Evolutionary conservation across 83 land plant genomes (phyloP).

Genomic region (Picea abies): DNA sequence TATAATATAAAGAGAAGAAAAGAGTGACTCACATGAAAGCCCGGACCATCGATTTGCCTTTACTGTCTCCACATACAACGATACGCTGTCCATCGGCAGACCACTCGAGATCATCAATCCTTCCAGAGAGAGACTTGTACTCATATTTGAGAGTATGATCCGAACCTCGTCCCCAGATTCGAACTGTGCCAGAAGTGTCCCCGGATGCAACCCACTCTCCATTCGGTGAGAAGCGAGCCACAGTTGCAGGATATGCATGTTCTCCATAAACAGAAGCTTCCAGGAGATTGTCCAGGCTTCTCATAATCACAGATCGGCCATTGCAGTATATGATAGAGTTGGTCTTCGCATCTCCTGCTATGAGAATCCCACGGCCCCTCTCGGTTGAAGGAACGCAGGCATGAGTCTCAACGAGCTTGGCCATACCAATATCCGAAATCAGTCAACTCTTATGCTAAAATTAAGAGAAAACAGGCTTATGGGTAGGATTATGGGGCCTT

Average conservation of each 20-base stretch:
- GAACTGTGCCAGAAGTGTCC: conserved; percentile 81
- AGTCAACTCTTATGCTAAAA: too few species aligned
- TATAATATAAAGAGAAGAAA: not conserved
- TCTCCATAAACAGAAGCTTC: conserved; percentile 74
- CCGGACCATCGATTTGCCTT: conserved; percentile 88
- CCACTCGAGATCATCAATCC: conserved; percentile 96
- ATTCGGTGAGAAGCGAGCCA: conserved; percentile 95
- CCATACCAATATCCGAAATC: conserved; percentile 31
- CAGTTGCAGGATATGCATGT: conserved; percentile 87
- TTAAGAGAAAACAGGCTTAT: too few species aligned
- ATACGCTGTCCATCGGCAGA: conserved; percentile 86
- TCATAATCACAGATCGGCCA: conserved; percentile 84
- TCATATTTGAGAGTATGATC: conserved; percentile 81
- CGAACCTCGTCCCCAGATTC: conserved; percentile 82
- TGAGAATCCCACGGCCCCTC: conserved; percentile 92
- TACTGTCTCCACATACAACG: conserved; percentile 92
- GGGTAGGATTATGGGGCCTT: too few species aligned
- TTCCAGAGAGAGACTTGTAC: conserved; percentile 74
- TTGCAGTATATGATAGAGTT: conserved; percentile 80
- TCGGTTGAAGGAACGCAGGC: conserved; percentile 87
- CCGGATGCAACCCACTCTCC: conserved; percentile 99
- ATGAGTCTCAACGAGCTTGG: conserved; percentile 70
- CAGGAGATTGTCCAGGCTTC: conserved; percentile 67
- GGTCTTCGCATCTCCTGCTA: conserved; percentile 83
- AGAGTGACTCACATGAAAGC: conserved; percentile 77